Evolutionary conservation across 805 yeast genomes (phyloP), one percentile per base, ranked within the genome.

Genomic region (Spathaspora boniae): DNA sequence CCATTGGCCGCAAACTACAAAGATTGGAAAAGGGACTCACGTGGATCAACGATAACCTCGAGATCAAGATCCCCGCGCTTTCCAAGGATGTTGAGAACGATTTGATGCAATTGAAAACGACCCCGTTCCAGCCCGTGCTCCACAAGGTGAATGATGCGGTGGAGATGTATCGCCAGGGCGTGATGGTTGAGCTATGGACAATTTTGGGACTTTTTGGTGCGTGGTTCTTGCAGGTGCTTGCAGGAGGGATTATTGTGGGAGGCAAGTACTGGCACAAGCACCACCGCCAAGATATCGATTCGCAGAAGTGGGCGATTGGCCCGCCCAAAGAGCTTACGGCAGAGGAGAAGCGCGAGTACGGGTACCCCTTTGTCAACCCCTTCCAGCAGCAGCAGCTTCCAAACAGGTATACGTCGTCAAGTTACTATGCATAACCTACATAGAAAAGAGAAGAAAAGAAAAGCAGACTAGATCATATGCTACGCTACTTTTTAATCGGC

Each of bases 11-110:
- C 32, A 93, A 91, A 48, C 55, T 91, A 5, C 68, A 67, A 9
- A 67, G 72, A 16, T 64, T 87, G 2, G 84, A 84, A 43, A 52
- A 73, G 20, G 98, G 94, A 0, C 58, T 89, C 36, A 72, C 80
- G 2, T 93, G 97, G 97, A 62, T 88, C 2, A 68, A 81, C 46
- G 63, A 80, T 23, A 66, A 84, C 43, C 68, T 88, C 3, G 66
- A 76, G 11, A 58, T 88, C 2, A 44, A 62, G 1, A 51, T 86
- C 1, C 95, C 95, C 0, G 56, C 80, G 11, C 64, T 54, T 19
- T 35, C 43, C 9, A 42, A 23, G 22, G 37, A 27, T 16, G 25
- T 39, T 33, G 43, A 35, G 17, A 26, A 35, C 24, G 16, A 37
- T n/a, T 22, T 42, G 15, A 15, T 14, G 19, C 33, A 33, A 18